Base-by-base conservation (phyloP, 768 basidiomycete genomes). In the Sutorius australiensis region DNA sequence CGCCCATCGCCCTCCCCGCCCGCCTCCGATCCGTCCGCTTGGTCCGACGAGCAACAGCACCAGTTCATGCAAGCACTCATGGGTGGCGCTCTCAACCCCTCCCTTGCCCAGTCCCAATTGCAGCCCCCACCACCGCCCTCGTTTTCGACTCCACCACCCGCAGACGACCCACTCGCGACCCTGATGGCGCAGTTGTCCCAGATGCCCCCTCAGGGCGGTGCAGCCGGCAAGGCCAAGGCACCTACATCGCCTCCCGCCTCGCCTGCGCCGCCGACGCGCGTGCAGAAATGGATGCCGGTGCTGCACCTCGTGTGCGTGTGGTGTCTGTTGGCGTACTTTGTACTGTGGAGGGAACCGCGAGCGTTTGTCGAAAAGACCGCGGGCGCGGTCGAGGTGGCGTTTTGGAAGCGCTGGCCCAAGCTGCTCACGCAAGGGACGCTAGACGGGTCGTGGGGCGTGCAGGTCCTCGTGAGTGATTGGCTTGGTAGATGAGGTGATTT, bases 51-150 rank as follows among this genome's bases (percentile, higher is more conserved):
- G 53, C 84, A 88, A 54, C 86, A 88, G 61, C 74, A 74, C 50
- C 82, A 85, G 57, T 77, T 89, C 56, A 73, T 89, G 70, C 79
- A 80, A 53, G 85, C 87, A 2, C 73, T 91, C 30, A 77, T 88
- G 72, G 65, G 63, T 17, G 57, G 60, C 1, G 66, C 68, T 0
- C 60, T 72, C 46, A 67, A 74, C 55, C 60, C 74, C 9, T 52
- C 70, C n/a, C 46, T 57, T 13, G 19, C 45, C 8, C 65, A 46
- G 24, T 42, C 45, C 8, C 65, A 46, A 28, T 42, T 61, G 8
- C 63, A 55, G 42, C 17, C 47, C 2, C 13, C 47, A 3, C 41
- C 50, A 30, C 40, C 42, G 5, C 43, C 51, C 2, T 36, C 51
- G 3, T 39, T 51, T 16, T 37, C 19, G n/a, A 60, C 28, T 47